Evolutionary conservation across 2,329 filamentous ascomycete genomes (phyloP).

Genomic region (Byssochlamys sp.): DNA sequence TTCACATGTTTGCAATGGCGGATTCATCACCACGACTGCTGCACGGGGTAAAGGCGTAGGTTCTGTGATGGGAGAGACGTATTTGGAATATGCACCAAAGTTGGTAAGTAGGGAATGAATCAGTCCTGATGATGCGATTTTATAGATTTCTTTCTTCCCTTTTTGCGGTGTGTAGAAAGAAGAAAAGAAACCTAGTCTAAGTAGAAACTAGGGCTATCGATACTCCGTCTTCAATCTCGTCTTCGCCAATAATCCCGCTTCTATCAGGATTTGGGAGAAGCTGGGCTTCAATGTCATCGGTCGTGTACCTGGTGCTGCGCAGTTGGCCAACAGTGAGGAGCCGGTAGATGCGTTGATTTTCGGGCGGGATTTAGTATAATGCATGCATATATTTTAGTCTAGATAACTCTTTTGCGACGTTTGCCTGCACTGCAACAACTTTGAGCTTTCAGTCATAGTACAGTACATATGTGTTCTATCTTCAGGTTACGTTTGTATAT

Average conservation of each 20-base stretch:
- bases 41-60: slow-evolving; percentile 27
- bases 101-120: slow-evolving; percentile 19
- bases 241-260: slow-evolving; percentile 31
- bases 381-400: neutral
- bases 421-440: too few relatives aligned
- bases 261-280: slow-evolving; percentile 30
- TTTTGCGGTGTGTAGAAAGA: too few relatives aligned
- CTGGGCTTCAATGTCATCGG: slow-evolving; percentile 30
- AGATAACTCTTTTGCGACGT: too few relatives aligned
- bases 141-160: too few relatives aligned
- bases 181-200: too few relatives aligned
- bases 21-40: slow-evolving; percentile 25
- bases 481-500: too few relatives aligned
- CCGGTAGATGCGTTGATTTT: slow-evolving; percentile 32
- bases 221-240: slow-evolving; percentile 35
- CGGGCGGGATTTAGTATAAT: slow-evolving; percentile 19
- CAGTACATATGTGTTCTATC: too few relatives aligned
- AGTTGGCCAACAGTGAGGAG: slow-evolving; percentile 26
- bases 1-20: slow-evolving; percentile 31
- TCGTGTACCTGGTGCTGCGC: slow-evolving; percentile 27
- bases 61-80: slow-evolving; percentile 26
- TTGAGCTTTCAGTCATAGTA: too few relatives aligned
- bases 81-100: slow-evolving; percentile 28
- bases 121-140: neutral
- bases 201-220: slow-evolving; percentile 26